Evolutionary conservation across 805 yeast species (phyloP), one percentile per base, ranked within the genome.

Genomic region (Kazachstania martiniae): DNA sequence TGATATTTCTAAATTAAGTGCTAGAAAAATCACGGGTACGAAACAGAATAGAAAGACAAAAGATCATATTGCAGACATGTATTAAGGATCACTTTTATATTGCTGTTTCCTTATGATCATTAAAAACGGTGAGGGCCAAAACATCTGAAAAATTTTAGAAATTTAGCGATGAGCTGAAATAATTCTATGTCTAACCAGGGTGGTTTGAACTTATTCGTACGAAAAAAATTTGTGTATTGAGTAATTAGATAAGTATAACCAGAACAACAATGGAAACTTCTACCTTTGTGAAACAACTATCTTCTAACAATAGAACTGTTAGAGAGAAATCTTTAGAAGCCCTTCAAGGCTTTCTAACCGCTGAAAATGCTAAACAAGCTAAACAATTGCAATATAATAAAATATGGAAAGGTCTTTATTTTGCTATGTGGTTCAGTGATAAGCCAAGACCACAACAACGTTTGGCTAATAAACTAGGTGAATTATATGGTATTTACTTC

Each of bases 381-480:
- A 61, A 53, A 25, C 62, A 51, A 29, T 49, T 70, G 25, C 91
- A 85, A 33, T 64, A 74, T 41, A 81, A 81, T 43, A 87, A 89
- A 53, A 62, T 91, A 38, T 91, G 98, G 96, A 86, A 83, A 59
- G 98, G 97, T n/a, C 66, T 91, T 25, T 91, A 79, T 58, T 91
- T 68, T 52, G 73, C 94, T 8, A 84, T 91, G 94, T 91, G 98
- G 97, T 85, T 80, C 61, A 72, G 93, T 52, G 98, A 91, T 56
- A 73, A 87, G 51, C 94, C 95, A 18, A 68, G 80, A 46, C 91
- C 94, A 16, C 98, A 91, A 58, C 95, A 86, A 56, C 62, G 77
- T 37, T 62, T 91, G 24, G 94, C 95, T 2, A 70, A 67, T 29
- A 74, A 72, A 27, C 62, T 91, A 40, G 94, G 89, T 2, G 63